These are phyloP conservation scores for Fusarium acutatum DNA, from an alignment of 2,329 filamentous ascomycete species.

Conservation along the genomic window DNA sequence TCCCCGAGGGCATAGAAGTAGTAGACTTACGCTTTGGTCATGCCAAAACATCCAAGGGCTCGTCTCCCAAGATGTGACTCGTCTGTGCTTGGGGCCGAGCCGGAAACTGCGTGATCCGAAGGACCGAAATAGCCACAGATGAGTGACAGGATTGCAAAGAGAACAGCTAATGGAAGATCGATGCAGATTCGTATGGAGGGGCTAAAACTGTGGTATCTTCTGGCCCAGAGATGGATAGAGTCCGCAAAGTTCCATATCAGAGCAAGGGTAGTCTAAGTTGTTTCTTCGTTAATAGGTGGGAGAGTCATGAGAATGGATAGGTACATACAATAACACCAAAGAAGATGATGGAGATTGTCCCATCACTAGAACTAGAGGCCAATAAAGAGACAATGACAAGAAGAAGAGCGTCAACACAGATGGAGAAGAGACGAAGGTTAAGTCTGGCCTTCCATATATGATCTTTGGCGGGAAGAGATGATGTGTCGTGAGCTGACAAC, in stretches of 20 bases:
- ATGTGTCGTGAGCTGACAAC: not conserved
- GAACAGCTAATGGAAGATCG: not conserved
- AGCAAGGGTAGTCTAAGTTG: not conserved
- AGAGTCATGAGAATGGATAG: rapidly evolving
- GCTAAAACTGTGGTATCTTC: not conserved
- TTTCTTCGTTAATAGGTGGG: not conserved
- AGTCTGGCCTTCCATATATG: conserved; percentile 9
- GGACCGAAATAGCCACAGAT: conserved; percentile 1
- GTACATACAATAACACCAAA: conserved; percentile 17
- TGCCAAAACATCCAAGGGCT: conserved; percentile 18
- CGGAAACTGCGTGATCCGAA: not conserved
- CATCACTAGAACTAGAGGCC: not conserved
- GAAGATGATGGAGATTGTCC: not conserved
- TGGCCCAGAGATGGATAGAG: conserved; percentile 4
- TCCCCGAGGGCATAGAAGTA: too few relatives aligned
- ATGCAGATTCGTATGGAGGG: not conserved
- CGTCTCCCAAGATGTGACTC: conserved; percentile 15
- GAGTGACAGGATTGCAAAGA: not conserved
- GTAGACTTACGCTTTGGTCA: conserved; percentile 20
- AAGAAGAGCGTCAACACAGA: conserved; percentile 15
- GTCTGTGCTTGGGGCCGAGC: conserved; percentile 6
- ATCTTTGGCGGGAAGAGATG: not conserved
- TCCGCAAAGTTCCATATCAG: conserved; percentile 8
- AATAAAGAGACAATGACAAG: conserved; percentile 4
- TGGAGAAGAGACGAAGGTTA: conserved; percentile 22